These are phyloP conservation scores for Leptosphaerulina australis DNA, from an alignment of 2,329 filamentous ascomycete species.

Conservation along the genomic window DNA sequence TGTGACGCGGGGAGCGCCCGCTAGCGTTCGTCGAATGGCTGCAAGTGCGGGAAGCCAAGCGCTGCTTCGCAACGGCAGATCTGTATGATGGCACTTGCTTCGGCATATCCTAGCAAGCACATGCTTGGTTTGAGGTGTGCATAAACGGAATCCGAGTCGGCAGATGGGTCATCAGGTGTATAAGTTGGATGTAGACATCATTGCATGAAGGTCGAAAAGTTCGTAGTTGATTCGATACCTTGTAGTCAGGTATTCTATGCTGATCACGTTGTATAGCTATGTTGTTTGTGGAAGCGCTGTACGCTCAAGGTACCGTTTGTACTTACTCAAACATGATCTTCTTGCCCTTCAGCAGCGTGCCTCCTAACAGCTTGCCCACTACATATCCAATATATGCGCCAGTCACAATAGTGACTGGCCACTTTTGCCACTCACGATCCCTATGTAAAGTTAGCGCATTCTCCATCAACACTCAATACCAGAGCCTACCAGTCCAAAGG, in stretches of 20 bases:
- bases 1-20: constrained; percentile 8
- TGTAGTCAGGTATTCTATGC: neutral
- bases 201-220: neutral
- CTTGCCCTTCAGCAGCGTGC: constrained; percentile 55
- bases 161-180: neutral
- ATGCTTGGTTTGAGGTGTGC: neutral
- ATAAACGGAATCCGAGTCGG: neutral
- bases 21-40: constrained; percentile 10
- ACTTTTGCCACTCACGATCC: constrained; percentile 98
- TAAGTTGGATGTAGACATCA: neutral
- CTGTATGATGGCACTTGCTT: neutral
- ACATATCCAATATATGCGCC: constrained; percentile 82
- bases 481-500: constrained; percentile 80
- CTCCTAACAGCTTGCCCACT: constrained; percentile 68
- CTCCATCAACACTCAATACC: neutral
- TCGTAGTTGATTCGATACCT: neutral
- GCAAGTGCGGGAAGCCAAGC: constrained; percentile 2
- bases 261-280: neutral
- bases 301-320: neutral
- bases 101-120: neutral
- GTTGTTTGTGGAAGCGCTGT: neutral
- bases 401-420: constrained; percentile 88
- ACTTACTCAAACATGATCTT: constrained; percentile 52
- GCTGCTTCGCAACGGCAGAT: neutral
- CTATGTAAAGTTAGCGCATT: constrained; percentile 41